phyloP scores from a whole-genome alignment of 2,329 filamentous ascomycete species.

The Diaporthe capsici region DNA sequence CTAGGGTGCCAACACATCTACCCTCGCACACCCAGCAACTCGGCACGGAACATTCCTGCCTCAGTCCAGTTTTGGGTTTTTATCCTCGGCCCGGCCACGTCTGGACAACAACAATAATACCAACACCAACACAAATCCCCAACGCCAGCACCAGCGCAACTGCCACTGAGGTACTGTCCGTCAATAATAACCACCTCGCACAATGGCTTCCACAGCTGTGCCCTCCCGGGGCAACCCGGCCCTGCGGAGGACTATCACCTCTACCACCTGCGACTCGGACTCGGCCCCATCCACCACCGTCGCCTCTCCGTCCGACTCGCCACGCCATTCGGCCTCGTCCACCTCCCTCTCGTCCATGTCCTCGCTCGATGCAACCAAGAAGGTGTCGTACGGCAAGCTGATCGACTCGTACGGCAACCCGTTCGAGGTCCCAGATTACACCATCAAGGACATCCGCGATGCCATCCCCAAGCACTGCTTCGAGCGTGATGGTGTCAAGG shows the following conservation, averaged over 20 bases:
- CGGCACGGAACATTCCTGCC: constrained; percentile 21
- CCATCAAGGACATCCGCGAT: constrained; percentile 96
- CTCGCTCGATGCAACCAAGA: constrained; percentile 68
- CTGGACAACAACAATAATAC: constrained; percentile 7
- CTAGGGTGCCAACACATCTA: not conserved
- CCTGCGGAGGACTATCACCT: constrained; percentile 64
- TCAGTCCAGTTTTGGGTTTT: not conserved
- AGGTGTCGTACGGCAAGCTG: constrained; percentile 72
- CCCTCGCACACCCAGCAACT: not conserved
- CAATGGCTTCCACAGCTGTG: constrained; percentile 61
- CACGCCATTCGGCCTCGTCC: constrained; percentile 78
- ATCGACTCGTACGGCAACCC: constrained; percentile 95
- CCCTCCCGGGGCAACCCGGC: constrained; percentile 57
- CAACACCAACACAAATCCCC: not conserved
- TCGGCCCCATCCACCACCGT: constrained; percentile 69
- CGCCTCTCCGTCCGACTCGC: constrained; percentile 72
- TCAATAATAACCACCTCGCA: constrained; percentile 17
- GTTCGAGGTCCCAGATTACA: constrained; percentile 94
- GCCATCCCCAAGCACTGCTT: constrained; percentile 99
- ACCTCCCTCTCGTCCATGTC: constrained; percentile 94
- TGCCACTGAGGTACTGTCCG: not conserved
- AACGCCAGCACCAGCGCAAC: not conserved
- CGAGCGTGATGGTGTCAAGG: constrained; percentile 82
- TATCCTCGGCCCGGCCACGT: not conserved
- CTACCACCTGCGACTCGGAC: constrained; percentile 59